phyloP scores from a whole-genome alignment of 345 rosid species.

The Salix dunnii region DNA sequence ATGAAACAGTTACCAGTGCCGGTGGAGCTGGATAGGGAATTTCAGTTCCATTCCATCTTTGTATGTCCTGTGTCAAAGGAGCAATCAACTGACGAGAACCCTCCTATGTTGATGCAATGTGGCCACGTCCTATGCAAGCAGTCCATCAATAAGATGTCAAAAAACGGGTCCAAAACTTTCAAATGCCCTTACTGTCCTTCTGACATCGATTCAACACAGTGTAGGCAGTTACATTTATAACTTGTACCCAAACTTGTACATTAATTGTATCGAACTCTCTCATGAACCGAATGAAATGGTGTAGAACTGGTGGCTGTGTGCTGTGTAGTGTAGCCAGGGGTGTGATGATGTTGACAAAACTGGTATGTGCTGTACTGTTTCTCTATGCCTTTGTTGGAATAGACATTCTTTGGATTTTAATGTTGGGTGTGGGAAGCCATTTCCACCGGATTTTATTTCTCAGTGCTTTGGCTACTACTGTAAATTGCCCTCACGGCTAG shows the following conservation, averaged over 20 bases:
- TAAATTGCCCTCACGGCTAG: neutral
- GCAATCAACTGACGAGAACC: slow-evolving; percentile 57
- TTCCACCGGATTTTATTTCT: neutral
- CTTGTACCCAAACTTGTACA: slow-evolving; percentile 14
- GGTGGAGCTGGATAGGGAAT: slow-evolving; percentile 52
- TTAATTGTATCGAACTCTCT: slow-evolving; percentile 16
- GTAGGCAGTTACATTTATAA: slow-evolving; percentile 55
- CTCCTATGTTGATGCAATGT: slow-evolving; percentile 69
- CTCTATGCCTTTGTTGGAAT: slow-evolving; percentile 35
- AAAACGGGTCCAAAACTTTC: slow-evolving; percentile 43
- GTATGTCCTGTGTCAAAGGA: slow-evolving; percentile 75
- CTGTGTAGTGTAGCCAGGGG: slow-evolving; percentile 6
- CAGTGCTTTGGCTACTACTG: neutral
- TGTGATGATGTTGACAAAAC: slow-evolving; percentile 18
- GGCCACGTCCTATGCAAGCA: slow-evolving; percentile 65
- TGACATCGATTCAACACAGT: slow-evolving; percentile 37
- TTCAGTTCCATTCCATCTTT: slow-evolving; percentile 61
- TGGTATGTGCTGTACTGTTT: slow-evolving; percentile 22
- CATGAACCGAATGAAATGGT: slow-evolving; percentile 1
- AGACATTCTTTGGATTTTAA: slow-evolving; percentile 32
- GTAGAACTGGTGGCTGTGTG: slow-evolving; percentile 21
- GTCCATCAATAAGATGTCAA: slow-evolving; percentile 51
- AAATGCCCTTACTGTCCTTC: slow-evolving; percentile 64
- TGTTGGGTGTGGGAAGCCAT: neutral
- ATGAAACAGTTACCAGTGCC: slow-evolving; percentile 67